A percentile compares a stretch with the other conserved stretches of the same genome.
Evolutionary conservation across 306 rosid species (phyloP).

Genomic region (Bauhinia variegata): DNA sequence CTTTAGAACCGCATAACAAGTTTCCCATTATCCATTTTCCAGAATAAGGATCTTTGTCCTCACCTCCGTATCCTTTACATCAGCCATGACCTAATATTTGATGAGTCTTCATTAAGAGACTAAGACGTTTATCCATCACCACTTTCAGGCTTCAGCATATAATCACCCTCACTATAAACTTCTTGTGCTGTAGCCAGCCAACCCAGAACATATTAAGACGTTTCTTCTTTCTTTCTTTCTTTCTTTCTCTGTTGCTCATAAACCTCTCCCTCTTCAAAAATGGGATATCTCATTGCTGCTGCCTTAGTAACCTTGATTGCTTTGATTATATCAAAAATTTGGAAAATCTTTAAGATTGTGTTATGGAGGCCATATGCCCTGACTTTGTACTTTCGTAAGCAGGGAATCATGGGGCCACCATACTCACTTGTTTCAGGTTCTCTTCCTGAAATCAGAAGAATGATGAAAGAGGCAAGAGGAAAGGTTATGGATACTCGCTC

Average conservation of each 20-base stretch:
- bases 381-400: conserved; percentile 32
- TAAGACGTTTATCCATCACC: too few relatives aligned
- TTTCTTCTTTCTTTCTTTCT: too few relatives aligned
- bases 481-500: conserved; percentile 26
- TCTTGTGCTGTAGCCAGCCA: too few relatives aligned
- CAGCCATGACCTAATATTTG: not conserved
- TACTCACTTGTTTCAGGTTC: conserved; percentile 6
- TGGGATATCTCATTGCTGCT: conserved; percentile 20
- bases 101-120: too few relatives aligned
- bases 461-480: too few relatives aligned
- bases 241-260: too few relatives aligned
- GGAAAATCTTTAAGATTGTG: conserved; percentile 20
- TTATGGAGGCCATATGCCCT: conserved; percentile 41
- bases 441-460: too few relatives aligned
- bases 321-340: conserved; percentile 17
- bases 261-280: not conserved
- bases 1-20: not conserved
- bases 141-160: too few relatives aligned
- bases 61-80: too few relatives aligned
- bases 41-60: not conserved
- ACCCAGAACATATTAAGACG: too few relatives aligned
- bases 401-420: conserved; percentile 37
- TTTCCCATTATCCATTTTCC: not conserved
- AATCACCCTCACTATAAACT: too few relatives aligned
- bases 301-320: conserved; percentile 2